phyloP scores from a whole-genome alignment of 2,329 filamentous ascomycete species.

The Rugonectria rugulosa region DNA sequence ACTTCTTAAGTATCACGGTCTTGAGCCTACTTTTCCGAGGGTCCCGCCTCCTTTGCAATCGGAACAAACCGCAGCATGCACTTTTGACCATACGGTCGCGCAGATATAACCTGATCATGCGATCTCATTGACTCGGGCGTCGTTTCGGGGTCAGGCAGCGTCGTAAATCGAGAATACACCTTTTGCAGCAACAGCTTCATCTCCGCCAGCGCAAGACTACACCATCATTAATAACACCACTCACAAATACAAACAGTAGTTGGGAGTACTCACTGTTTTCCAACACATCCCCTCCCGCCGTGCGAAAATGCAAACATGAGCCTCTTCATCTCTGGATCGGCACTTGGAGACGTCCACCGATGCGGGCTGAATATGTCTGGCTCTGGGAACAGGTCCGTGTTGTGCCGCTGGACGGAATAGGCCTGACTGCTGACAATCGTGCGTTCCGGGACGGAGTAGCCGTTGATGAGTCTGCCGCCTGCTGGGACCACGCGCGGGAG shows the following conservation, averaged over 20 bases:
- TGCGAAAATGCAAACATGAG: conserved; percentile 70
- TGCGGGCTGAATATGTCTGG: conserved; percentile 80
- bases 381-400: conserved; percentile 74
- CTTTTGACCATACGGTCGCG: conserved; percentile 15
- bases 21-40: not conserved
- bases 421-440: conserved; percentile 67
- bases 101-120: conserved; percentile 22
- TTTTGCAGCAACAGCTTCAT: conserved; percentile 20
- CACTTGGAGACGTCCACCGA: conserved; percentile 77
- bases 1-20: too few species aligned
- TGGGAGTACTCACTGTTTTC: conserved; percentile 65
- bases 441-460: conserved; percentile 56
- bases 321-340: conserved; percentile 72
- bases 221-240: not conserved
- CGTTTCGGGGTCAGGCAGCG: conserved; percentile 11
- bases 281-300: conserved; percentile 69
- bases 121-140: conserved; percentile 12
- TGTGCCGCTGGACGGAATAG: conserved; percentile 64
- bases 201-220: conserved; percentile 15
- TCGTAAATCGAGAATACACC: conserved; percentile 8
- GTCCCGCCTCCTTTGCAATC: not conserved
- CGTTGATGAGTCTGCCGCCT: conserved; percentile 62
- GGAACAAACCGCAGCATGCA: conserved; percentile 15
- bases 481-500: conserved; percentile 63
- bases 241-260: not conserved